Base-by-base conservation (phyloP, 106 monocot species). In the Phalaenopsis equestris region DNA sequence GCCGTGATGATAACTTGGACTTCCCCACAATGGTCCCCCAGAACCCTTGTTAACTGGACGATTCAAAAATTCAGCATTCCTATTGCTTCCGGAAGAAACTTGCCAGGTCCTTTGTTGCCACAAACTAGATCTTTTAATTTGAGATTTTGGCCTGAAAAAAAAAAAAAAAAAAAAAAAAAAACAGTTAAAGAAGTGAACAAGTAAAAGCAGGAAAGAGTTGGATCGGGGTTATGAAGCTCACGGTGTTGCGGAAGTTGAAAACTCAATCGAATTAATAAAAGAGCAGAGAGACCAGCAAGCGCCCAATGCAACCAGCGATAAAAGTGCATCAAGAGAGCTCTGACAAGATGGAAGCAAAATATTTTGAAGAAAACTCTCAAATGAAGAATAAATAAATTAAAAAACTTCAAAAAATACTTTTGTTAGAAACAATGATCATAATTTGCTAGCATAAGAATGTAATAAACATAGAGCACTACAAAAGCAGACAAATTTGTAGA, bases 251-350 rank as follows among this genome's bases (percentile, higher is more conserved):
- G 30, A 47, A 77, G 42, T 30, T 56, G 42, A 56, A 78, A 77
- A 82, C 39, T 72, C 80, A 30, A 61, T 87, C 11, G 81, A 77
- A 80, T 5, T 56, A 17, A 84, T 21, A 73, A 87, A 19, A 56
- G 83, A 88, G 82, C 87, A 83, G 6, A 84, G 67, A 73, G 78
- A 77, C 86, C 86, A 90, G 80, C 67, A 86, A 37, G 76, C 38
- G 73, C 75, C 56, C 48, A 88, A 47, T 6, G 87, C 88, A 80
- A 72, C 64, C 21, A 89, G 17, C 30, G 88, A 86, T 67, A 98
- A 49, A 79, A 88, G 79, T 80, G 72, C 17, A 78, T 98, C 98
- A 46, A 83, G 76, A 78, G 92, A 88, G 83, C 98, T 98, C 98
- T 94, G 83, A 7, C 72, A 94, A 56, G 47, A 41, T 80, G 21